Evolutionary conservation across 2,329 filamentous ascomycete genomes (phyloP), one percentile per base, ranked within the genome.

Genomic region (Aureobasidium sp.): DNA sequence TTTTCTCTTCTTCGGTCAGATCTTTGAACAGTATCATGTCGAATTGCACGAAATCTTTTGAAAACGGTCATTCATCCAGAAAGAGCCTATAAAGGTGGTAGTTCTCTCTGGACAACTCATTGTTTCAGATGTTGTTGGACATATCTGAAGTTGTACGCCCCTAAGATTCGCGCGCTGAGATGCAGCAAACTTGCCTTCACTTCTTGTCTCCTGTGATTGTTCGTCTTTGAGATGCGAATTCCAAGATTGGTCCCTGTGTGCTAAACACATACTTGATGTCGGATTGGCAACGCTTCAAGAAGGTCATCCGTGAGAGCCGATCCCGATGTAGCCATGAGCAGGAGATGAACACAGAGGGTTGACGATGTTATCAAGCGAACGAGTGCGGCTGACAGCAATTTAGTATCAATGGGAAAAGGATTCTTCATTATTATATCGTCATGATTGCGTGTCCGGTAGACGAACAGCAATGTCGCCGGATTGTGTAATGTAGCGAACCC

Each of bases 401-500:
- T 5, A 5, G 11, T 48, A 20, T 29, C 45, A 25, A 34, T 52
- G 31, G 11, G 25, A 14, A 37, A 47, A 11, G 39, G 29, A 22
- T 12, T 37, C 47, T 47, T 58, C 42, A 45, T 58, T 58, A 45
- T 58, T 58, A n/a, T 58, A 27, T 58, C 47, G 31, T 58, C 42
- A 59, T 59, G 56, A 59, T 59, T 61, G 57, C 37, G 88, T 89
- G 74, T 97, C 93, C n/a, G 93, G 93, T 76, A 97, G 82, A 70
- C 93, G 84, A 64, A 97, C 92, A 29, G 93, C 91, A 73, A 97
- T 97, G 74, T 97, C 93, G 67, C 93, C 93, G 15, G 91, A 96
- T 76, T 97, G 94, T 67, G 93, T 99, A 72, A 99, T 99, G 78
- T 99, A 99, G 71, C 94, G 86, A 29, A 99, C 94, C 94, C 94